These are phyloP conservation scores for Nannizzia gypsea DNA, from an alignment of 2,329 filamentous ascomycete genomes.

Conservation along the genomic window DNA sequence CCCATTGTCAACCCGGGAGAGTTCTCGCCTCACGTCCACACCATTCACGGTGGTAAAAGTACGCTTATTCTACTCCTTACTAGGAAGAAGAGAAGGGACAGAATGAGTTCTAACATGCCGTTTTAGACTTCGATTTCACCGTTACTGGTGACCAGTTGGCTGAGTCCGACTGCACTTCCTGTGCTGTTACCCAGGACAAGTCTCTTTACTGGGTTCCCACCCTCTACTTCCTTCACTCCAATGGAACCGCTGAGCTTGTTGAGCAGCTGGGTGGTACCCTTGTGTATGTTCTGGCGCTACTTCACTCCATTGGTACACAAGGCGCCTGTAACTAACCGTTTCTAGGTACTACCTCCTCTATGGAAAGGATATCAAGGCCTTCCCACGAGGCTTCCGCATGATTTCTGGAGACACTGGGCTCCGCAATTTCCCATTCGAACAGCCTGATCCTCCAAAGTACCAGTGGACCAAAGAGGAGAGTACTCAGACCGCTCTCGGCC, in stretches of 20 bases:
- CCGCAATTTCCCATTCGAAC: constrained; percentile 57
- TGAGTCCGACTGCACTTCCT: constrained; percentile 62
- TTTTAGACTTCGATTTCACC: constrained; percentile 51
- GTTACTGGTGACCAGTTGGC: constrained; percentile 48
- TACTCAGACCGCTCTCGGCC: constrained; percentile 57
- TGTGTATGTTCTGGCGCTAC: constrained; percentile 47
- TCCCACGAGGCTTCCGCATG: constrained; percentile 70
- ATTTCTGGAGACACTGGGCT: constrained; percentile 59
- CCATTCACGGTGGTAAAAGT: constrained; percentile 66
- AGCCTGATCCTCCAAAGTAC: constrained; percentile 59
- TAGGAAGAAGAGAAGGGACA: neutral
- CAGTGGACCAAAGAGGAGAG: constrained; percentile 53
- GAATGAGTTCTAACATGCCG: neutral
- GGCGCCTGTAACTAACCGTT: constrained; percentile 7
- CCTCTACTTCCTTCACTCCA: constrained; percentile 62
- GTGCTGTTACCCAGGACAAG: constrained; percentile 65
- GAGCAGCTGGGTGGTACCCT: constrained; percentile 71
- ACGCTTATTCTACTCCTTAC: constrained; percentile 31
- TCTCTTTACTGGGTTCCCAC: constrained; percentile 80
- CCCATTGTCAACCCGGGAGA: constrained; percentile 56
- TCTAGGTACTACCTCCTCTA: constrained; percentile 73
- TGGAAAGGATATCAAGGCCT: constrained; percentile 53
- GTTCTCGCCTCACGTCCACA: constrained; percentile 56
- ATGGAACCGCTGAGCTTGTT: constrained; percentile 57
- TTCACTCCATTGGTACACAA: neutral